phyloP scores from a whole-genome alignment of 2,329 filamentous ascomycete species.

The Exophiala dermatitidis region DNA sequence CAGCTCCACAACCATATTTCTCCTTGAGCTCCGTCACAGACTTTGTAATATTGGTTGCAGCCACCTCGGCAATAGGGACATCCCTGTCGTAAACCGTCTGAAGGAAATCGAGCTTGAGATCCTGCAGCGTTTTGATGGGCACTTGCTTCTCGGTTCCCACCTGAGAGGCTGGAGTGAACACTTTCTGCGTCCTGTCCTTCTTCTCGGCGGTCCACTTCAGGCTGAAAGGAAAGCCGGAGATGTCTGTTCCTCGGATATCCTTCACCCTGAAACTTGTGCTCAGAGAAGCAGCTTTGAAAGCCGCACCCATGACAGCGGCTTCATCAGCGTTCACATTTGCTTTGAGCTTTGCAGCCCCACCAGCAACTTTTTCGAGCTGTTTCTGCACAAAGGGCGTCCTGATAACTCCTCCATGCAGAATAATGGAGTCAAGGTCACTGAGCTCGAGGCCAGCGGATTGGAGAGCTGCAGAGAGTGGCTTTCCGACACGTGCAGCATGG shows the following conservation, averaged over 20 bases:
- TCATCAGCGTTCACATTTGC: conserved; percentile 97
- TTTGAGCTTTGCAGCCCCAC: conserved; percentile 69
- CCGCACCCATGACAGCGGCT: conserved; percentile 89
- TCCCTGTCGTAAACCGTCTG: conserved; percentile 58
- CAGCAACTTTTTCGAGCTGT: conserved; percentile 68
- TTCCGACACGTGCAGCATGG: conserved; percentile 61
- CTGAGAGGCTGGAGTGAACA: conserved; percentile 72
- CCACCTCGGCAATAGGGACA: conserved; percentile 57
- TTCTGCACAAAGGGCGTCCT: conserved; percentile 93
- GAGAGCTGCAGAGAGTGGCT: conserved; percentile 67
- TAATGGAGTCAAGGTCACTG: conserved; percentile 75
- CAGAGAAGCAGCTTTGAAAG: conserved; percentile 84
- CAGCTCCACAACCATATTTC: conserved; percentile 67
- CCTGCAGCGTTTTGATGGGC: conserved; percentile 70
- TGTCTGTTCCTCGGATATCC: conserved; percentile 81
- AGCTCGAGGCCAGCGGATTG: conserved; percentile 64
- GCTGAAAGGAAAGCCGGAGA: conserved; percentile 63
- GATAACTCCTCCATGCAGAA: conserved; percentile 83
- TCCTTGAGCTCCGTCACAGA: conserved; percentile 72
- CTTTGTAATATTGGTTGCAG: conserved; percentile 78
- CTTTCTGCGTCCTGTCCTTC: conserved; percentile 68
- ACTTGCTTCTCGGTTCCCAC: conserved; percentile 76
- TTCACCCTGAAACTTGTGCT: conserved; percentile 97
- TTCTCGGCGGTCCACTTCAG: conserved; percentile 68
- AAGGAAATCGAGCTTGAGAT: conserved; percentile 73